phyloP scores from a whole-genome alignment of 768 basidiomycete genomes.

The Termitomyces bulborhizus region DNA sequence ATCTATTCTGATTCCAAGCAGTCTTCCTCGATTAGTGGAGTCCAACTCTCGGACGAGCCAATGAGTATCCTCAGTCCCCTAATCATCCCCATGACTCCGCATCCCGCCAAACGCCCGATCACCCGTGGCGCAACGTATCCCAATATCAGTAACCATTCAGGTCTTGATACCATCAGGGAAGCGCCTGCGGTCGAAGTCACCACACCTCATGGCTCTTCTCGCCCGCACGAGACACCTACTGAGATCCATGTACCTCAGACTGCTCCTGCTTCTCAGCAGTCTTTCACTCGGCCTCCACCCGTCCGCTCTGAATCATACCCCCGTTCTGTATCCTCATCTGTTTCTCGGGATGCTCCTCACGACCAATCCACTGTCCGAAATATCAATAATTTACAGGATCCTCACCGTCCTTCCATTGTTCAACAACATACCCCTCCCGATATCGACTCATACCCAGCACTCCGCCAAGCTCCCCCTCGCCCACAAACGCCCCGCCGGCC shows the following conservation, averaged over 20 bases:
- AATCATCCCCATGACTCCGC: conserved; percentile 24
- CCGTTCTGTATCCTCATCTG: not conserved
- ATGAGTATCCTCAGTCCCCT: conserved; percentile 40
- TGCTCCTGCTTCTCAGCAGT: conserved; percentile 4
- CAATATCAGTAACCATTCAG: conserved; percentile 17
- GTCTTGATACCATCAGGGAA: conserved; percentile 36
- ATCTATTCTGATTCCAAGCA: conserved; percentile 4
- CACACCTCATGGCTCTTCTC: not conserved
- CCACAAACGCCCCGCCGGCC: not conserved
- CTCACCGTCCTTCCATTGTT: conserved; percentile 10
- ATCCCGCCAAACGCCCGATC: conserved; percentile 16
- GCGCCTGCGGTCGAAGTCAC: not conserved
- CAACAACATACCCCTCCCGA: conserved; percentile 17
- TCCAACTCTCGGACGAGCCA: conserved; percentile 38
- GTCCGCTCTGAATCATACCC: conserved; percentile 7
- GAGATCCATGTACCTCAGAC: not conserved
- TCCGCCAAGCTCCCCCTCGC: conserved; percentile 8
- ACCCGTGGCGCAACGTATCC: conserved; percentile 29
- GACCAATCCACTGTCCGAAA: not conserved
- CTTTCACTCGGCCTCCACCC: not conserved
- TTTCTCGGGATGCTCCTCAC: not conserved
- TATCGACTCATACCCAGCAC: conserved; percentile 9
- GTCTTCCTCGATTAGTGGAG: conserved; percentile 17
- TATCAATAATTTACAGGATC: not conserved
- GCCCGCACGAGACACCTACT: not conserved